Evolutionary conservation across 306 rosid species (phyloP), one percentile per base, ranked within the genome.

Genomic region (Rosa multiflora): DNA sequence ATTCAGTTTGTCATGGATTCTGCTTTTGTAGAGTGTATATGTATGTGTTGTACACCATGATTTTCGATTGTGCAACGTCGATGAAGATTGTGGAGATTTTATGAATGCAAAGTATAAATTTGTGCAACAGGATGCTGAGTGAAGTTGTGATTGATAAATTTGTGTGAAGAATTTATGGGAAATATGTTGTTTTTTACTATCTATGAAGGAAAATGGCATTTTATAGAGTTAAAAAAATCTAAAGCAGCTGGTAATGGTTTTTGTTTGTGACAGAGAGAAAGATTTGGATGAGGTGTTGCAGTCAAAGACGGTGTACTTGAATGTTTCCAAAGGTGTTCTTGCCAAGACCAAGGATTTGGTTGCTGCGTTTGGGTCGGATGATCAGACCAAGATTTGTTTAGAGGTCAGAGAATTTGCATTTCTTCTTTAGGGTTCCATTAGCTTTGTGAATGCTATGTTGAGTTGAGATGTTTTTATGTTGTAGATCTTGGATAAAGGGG

Each of bases 311-410:
- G 97, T 92, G 82, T 95, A 92, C 81, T 74, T 96, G 1, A 95
- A 95, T 76, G 99, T 95, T 76, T 95, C 99, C 0, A 95, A 95
- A 91, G 99, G 99, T 53, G 85, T 92, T 88, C 91, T 95, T 42
- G 94, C 99, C 21, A 95, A 95, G 84, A 87, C 97, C 17, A 95
- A 89, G 86, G 97, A 95, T 66, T 82, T 95, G 79, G 39, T 64
- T 6, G 85, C 88, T 4, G 93, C 99, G n/a, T 95, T 95, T 81
- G 97, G 89, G 14, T 87, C 94, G 0, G 97, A 95, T 81, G 97
- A 92, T 78, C 98, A 91, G 42, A 47, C 89, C 32, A 76, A 78
- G 51, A 95, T 92, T 53, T 92, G 98, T 73, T 85, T 95, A 79
- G 97, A 94, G 97, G 98, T 93, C 20, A 55, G 83, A 77, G 23